Conservation (phyloP, 2,329 filamentous ascomycete genomes). For the Microcera coccophila region DNA sequence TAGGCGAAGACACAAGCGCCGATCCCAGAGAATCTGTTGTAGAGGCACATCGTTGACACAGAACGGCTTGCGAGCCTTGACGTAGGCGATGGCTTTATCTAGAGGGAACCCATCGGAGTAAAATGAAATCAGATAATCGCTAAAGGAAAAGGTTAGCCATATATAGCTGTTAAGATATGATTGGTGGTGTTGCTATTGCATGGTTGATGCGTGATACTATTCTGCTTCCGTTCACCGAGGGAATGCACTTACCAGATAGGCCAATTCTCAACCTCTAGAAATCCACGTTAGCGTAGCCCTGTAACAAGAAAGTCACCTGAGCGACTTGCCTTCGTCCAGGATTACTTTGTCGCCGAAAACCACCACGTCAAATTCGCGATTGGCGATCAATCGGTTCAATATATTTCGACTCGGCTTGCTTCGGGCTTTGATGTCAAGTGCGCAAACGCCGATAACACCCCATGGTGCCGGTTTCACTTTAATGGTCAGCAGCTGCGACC, state of each 20-base stretch:
- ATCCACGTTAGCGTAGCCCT: slow-evolving; percentile 13
- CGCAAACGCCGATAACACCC: slow-evolving; percentile 85
- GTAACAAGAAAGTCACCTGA: slow-evolving; percentile 2
- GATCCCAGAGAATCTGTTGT: slow-evolving; percentile 96
- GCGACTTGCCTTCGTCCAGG: slow-evolving; percentile 70
- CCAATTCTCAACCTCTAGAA: slow-evolving; percentile 82
- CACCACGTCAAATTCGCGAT: slow-evolving; percentile 90
- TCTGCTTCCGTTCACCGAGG: slow-evolving; percentile 35
- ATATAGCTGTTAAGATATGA: too few species aligned
- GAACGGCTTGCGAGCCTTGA: slow-evolving; percentile 87
- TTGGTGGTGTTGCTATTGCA: too few species aligned
- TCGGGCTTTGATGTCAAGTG: slow-evolving; percentile 89
- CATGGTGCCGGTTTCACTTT: slow-evolving; percentile 54
- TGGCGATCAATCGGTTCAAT: slow-evolving; percentile 82
- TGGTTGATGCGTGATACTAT: slow-evolving; percentile 27
- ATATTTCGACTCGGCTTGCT: slow-evolving; percentile 98
- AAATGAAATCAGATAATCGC: slow-evolving; percentile 94
- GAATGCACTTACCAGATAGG: slow-evolving; percentile 65
- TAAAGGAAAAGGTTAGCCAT: too few species aligned
- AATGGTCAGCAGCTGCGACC: slow-evolving; percentile 26
- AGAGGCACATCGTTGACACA: slow-evolving; percentile 97
- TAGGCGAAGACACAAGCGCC: slow-evolving; percentile 81
- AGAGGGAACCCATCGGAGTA: slow-evolving; percentile 97
- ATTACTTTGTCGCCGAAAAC: slow-evolving; percentile 99
- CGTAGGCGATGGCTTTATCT: slow-evolving; percentile 95